Percentiles rank a stretch among this genome's conserved stretches.
phyloP scores from a whole-genome alignment of 805 yeast species.

The Candida berthetii region DNA sequence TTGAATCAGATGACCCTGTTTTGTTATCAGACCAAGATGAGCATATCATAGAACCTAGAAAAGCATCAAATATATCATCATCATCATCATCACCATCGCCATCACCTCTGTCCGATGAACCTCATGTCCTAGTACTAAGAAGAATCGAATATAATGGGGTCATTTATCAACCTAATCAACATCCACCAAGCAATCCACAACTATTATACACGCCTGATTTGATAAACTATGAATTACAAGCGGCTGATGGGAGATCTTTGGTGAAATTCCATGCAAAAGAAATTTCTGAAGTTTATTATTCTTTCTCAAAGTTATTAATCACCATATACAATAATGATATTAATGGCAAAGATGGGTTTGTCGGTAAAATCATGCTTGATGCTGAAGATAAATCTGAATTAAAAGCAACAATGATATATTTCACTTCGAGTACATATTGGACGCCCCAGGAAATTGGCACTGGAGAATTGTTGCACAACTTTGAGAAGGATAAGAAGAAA shows the following conservation, averaged over 20 bases:
- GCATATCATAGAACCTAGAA: no score
- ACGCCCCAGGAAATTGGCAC: background rate
- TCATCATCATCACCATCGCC: no score
- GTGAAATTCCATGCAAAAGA: background rate
- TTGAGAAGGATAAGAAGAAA: background rate
- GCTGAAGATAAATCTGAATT: background rate
- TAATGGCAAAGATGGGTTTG: background rate
- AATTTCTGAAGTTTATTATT: background rate
- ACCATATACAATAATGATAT: background rate
- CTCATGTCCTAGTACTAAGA: no score
- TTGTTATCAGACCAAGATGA: no score
- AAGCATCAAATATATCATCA: no score
- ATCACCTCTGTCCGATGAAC: no score
- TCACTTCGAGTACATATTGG: background rate
- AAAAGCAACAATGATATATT: background rate
- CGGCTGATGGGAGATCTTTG: background rate
- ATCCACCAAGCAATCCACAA: background rate
- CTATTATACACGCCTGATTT: background rate
- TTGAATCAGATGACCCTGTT: no score
- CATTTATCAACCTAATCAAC: background rate
- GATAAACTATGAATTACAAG: no score
- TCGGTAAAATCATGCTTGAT: background rate
- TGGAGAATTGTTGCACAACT: no score
- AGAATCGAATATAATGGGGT: background rate
- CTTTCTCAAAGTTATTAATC: background rate